A percentile compares a stretch with the other conserved stretches of the same genome.
Conservation (phyloP, 1,284 basidiomycete genomes). For the Puccinia horiana region DNA sequence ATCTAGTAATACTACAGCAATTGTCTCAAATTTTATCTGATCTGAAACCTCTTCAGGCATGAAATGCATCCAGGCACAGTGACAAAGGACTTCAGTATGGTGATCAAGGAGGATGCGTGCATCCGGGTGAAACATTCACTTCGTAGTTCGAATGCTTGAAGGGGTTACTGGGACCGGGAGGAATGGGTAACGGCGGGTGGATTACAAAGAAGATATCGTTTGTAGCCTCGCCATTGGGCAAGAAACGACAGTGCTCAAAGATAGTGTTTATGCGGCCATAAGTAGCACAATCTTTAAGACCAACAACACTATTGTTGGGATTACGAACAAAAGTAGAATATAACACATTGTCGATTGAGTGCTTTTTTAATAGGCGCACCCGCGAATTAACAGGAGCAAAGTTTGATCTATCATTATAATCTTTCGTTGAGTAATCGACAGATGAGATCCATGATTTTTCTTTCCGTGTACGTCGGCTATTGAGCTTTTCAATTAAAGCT, state of each 20-base stretch:
- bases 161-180: background rate
- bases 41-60: background rate
- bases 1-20: background rate
- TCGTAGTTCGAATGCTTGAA: background rate
- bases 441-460: slow-evolving; percentile 4
- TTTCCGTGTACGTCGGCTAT: background rate
- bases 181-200: background rate
- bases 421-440: background rate
- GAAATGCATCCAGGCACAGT: slow-evolving; percentile 28
- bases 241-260: background rate
- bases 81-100: background rate
- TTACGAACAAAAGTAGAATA: background rate
- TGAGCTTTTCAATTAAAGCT: background rate
- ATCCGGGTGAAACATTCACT: background rate
- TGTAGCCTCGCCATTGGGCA: background rate
- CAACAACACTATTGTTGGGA: background rate
- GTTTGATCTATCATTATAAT: background rate
- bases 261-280: background rate
- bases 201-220: background rate
- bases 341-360: background rate
- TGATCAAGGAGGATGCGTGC: background rate
- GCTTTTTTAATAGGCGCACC: background rate
- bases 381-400: background rate
- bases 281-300: background rate
- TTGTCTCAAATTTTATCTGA: background rate